phyloP scores from a whole-genome alignment of 2,329 filamentous ascomycete species.

The Fusarium transvaalense region DNA sequence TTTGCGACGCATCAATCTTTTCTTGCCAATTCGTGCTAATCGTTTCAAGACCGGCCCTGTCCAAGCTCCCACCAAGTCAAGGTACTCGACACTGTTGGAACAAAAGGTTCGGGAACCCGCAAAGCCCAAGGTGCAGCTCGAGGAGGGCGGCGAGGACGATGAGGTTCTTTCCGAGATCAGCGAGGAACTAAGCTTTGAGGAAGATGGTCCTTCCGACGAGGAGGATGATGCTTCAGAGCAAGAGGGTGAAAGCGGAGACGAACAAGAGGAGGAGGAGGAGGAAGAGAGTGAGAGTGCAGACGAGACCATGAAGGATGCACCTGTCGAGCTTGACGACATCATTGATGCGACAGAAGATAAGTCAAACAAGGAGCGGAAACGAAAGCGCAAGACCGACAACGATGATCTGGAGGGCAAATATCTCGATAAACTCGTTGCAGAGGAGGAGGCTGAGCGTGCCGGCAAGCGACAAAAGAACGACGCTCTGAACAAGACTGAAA shows the following conservation, averaged over 20 bases:
- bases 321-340: slow-evolving; percentile 54
- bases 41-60: slow-evolving; percentile 64
- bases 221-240: slow-evolving; percentile 46
- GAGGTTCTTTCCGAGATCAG: slow-evolving; percentile 53
- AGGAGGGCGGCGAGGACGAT: slow-evolving; percentile 52
- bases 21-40: slow-evolving; percentile 29
- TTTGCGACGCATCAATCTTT: slow-evolving; percentile 18
- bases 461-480: slow-evolving; percentile 66
- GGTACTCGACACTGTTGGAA: slow-evolving; percentile 57
- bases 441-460: slow-evolving; percentile 68
- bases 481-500: slow-evolving; percentile 44
- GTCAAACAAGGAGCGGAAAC: slow-evolving; percentile 66
- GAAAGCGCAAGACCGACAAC: slow-evolving; percentile 75
- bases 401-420: slow-evolving; percentile 79
- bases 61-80: slow-evolving; percentile 58
- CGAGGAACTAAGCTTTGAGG: slow-evolving; percentile 52
- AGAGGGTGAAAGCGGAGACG: slow-evolving; percentile 43
- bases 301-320: slow-evolving; percentile 53
- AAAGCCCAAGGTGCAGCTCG: slow-evolving; percentile 46
- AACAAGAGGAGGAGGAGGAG: slow-evolving; percentile 49
- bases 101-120: slow-evolving; percentile 52
- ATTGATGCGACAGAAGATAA: slow-evolving; percentile 53
- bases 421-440: slow-evolving; percentile 71
- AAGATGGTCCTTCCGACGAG: slow-evolving; percentile 48
- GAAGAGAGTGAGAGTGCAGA: slow-evolving; percentile 56